Percentiles rank a stretch among this genome's conserved stretches.
Evolutionary conservation across 2,329 filamentous ascomycete species (phyloP).

Genomic region (Hypoxylon sp.): DNA sequence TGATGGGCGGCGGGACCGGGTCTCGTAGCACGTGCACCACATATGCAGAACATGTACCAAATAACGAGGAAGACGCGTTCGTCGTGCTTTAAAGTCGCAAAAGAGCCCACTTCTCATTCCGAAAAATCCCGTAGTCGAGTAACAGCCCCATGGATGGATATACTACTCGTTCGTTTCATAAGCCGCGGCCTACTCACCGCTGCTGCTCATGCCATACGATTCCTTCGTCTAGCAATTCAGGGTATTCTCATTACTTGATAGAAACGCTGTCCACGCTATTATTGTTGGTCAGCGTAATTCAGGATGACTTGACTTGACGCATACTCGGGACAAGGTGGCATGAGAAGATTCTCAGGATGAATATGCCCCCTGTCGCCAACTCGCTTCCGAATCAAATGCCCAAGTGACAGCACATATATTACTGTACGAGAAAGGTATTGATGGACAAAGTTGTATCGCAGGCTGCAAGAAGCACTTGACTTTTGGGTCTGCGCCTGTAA

Average conservation of each 20-base stretch:
- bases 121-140: constrained; percentile 38
- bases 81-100: constrained; percentile 26
- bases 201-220: constrained; percentile 26
- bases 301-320: constrained; percentile 26
- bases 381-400: constrained; percentile 5
- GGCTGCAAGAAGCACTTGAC: constrained; percentile 42
- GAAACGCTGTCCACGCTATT: constrained; percentile 33
- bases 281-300: constrained; percentile 34
- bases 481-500: constrained; percentile 17
- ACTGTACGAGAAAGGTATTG: constrained; percentile 30
- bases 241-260: constrained; percentile 49
- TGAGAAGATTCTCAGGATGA: constrained; percentile 10
- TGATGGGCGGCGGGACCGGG: constrained; percentile 32
- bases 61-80: constrained; percentile 26
- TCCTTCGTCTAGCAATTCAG: constrained; percentile 29
- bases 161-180: constrained; percentile 18
- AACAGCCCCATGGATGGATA: constrained; percentile 21
- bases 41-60: constrained; percentile 31
- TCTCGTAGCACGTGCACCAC: constrained; percentile 36
- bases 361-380: neutral
- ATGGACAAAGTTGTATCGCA: constrained; percentile 39
- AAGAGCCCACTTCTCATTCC: constrained; percentile 34
- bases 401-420: constrained; percentile 29
- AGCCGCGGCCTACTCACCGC: constrained; percentile 35
- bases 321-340: constrained; percentile 8